Base-by-base conservation (phyloP, 2,329 filamentous ascomycete genomes). In the Aspergillus clavatus region DNA sequence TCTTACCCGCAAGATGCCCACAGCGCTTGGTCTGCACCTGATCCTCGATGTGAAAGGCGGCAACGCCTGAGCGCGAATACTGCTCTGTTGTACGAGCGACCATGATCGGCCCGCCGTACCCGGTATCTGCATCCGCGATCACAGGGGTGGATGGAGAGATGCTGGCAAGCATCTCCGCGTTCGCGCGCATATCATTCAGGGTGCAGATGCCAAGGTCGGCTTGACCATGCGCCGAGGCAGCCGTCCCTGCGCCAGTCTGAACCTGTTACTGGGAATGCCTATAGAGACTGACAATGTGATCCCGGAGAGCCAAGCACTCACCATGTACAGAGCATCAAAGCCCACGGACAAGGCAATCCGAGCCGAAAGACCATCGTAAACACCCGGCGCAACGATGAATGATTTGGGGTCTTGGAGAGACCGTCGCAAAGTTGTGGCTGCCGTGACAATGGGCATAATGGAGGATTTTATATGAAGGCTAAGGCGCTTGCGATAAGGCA, bases 11-110 rank as follows among this genome's bases (percentile, higher is more conserved):
- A 0, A 71, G 61, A 42, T 71, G 67, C 2, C 69, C 68, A 46
- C 69, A 71, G 14, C 67, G 62, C 45, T 72, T 71, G 12, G 63
- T 68, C 48, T 68, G 66, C 6, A 79, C 71, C 57, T 81, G 76
- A 59, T 81, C 78, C 60, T 81, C 78, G 52, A 81, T 72, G 56
- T 81, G 78, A 36, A 80, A 68, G 7, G 69, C 78, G 1, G 78
- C 78, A 2, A 81, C 73, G 19, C 77, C 77, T 3, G 75, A 69
- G 38, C 73, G 71, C 19, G 72, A 71, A 60, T 79, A 79, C 39
- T 72, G 65, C 19, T 69, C 65, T 4, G 75, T 72, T 4, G 75
- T 76, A 12, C 74, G 69, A 10, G 72, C 69, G 26, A 77, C 68
- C 68, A 71, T 71, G 38, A 70, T 64, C n/a, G 68, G 67, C 0